Base-by-base conservation (phyloP, 2,329 filamentous ascomycete genomes). In the Ceratocystis harringtonii region DNA sequence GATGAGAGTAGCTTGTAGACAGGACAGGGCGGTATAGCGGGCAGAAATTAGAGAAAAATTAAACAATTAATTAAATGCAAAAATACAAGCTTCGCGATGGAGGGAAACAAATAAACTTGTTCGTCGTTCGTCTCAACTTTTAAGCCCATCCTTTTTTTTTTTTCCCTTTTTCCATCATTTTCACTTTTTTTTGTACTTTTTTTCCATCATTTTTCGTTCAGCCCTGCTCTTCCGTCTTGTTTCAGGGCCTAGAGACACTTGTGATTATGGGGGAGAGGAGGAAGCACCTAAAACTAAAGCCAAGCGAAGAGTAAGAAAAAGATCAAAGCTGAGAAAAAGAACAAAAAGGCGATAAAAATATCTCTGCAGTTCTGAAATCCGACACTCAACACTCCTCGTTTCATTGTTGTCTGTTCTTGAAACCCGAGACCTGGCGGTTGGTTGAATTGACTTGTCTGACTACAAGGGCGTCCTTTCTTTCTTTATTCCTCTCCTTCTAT, bases 31-130 rank as follows among this genome's bases (percentile, higher is more conserved):
- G 25, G 25, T 25, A 5, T 6, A 52, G 48, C 4, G 48, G 12
- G 48, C 4, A 52, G 8, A 52, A 15, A 41, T 41, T 15, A 50
- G n/a, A n/a, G 22, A 50, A 19, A 52, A 43, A 69, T 62, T 62
- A 22, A 61, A 65, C 5, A 19, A 58, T 57, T 43, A 7, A 58
- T 3, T 19, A 61, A 68, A 64, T 41, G 1, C 58, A 10, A 45
- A 30, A 45, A 66, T 36, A 65, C 60, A 22, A 61, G 36, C 12
- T 12, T 17, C 22, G 55, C 32, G 48, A 41, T 41, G 41, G 10
- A 55, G 43, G 22, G 48, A 45, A 22, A 61, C 32, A 15, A 45
- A 8, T 55, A 45, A 28, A 30, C 8, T 43, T 41, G 36, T 22
- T 44, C 60, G 19, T 45, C 22, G 60, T 45, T 45, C 36, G 36